Evolutionary conservation across 768 basidiomycete species (phyloP).

Genomic region (Tylopilus balloui): DNA sequence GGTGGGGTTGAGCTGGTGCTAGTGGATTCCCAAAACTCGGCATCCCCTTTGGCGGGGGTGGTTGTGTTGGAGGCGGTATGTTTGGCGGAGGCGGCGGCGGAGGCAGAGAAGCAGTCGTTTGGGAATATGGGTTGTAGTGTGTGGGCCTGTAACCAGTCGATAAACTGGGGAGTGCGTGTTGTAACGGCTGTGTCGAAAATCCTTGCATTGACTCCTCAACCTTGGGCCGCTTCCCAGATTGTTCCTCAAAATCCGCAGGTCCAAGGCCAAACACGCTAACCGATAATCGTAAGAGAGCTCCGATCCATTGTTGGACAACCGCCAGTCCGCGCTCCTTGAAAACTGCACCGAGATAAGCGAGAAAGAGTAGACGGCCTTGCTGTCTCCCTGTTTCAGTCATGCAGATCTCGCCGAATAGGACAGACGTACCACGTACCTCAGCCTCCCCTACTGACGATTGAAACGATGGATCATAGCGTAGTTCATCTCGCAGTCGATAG

Average conservation of each 20-base stretch:
- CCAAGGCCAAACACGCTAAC: constrained; percentile 18
- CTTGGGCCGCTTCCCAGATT: constrained; percentile 29
- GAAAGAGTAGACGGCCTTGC: constrained; percentile 57
- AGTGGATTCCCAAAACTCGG: constrained; percentile 48
- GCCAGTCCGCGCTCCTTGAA: constrained; percentile 51
- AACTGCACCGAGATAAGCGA: constrained; percentile 65
- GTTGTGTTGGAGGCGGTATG: constrained; percentile 32
- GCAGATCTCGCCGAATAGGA: constrained; percentile 9
- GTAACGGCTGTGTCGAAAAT: constrained; percentile 26
- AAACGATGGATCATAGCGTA: constrained; percentile 31
- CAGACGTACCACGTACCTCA: constrained; percentile 35
- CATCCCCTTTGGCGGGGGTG: constrained; percentile 33
- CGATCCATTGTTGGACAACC: constrained; percentile 55
- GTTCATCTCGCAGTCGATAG: constrained; percentile 34
- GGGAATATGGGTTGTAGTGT: constrained; percentile 31
- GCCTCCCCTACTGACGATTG: constrained; percentile 25
- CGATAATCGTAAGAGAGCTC: constrained; percentile 33
- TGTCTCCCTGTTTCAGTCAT: constrained; percentile 27
- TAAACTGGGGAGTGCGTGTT: constrained; percentile 16
- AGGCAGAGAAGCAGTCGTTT: constrained; percentile 8
- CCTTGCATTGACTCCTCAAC: constrained; percentile 30
- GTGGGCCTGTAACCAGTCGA: constrained; percentile 19
- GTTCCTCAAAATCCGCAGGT: constrained; percentile 26
- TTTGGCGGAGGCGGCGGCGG: constrained; percentile 26
- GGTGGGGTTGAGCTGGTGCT: constrained; percentile 56